phyloP scores from a whole-genome alignment of 2,329 filamentous ascomycete species.

The Lachnellula suecica region DNA sequence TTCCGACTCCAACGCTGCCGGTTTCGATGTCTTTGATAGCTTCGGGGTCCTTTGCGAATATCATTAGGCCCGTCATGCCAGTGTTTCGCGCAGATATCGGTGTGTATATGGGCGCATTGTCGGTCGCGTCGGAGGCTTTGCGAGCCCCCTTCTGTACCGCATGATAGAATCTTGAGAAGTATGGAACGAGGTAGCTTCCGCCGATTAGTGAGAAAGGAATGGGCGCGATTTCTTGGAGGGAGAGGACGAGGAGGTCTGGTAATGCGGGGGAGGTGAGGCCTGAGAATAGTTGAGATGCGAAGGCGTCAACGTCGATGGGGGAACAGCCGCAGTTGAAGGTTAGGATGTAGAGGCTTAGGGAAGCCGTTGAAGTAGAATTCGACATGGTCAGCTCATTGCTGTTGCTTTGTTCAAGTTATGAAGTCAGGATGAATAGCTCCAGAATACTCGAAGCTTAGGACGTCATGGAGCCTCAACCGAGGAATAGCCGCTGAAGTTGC shows the following conservation, averaged over 20 bases:
- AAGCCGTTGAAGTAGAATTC: slow-evolving; percentile 35
- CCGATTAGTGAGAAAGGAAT: slow-evolving; percentile 84
- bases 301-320: slow-evolving; percentile 65
- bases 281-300: slow-evolving; percentile 69
- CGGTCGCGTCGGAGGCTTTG: slow-evolving; percentile 29
- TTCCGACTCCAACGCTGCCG: slow-evolving; percentile 81
- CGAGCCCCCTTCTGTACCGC: slow-evolving; percentile 69
- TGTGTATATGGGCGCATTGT: slow-evolving; percentile 55
- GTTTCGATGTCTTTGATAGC: slow-evolving; percentile 66
- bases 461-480: not conserved
- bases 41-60: slow-evolving; percentile 69
- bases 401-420: not conserved
- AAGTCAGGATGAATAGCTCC: not conserved
- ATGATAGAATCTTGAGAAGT: slow-evolving; percentile 69
- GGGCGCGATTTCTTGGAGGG: slow-evolving; percentile 86
- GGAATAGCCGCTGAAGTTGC: not conserved
- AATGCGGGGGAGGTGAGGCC: slow-evolving; percentile 54
- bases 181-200: slow-evolving; percentile 73
- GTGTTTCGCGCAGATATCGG: slow-evolving; percentile 72
- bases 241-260: slow-evolving; percentile 65
- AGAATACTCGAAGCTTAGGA: not conserved
- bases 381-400: slow-evolving; percentile 7
- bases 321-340: slow-evolving; percentile 88
- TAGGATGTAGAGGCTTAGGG: slow-evolving; percentile 72
- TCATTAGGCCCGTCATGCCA: slow-evolving; percentile 86